These are phyloP conservation scores for Allomyces javanicus DNA, from an alignment of 192 early-diverging fungal genomes.

Conservation along the genomic window DNA sequence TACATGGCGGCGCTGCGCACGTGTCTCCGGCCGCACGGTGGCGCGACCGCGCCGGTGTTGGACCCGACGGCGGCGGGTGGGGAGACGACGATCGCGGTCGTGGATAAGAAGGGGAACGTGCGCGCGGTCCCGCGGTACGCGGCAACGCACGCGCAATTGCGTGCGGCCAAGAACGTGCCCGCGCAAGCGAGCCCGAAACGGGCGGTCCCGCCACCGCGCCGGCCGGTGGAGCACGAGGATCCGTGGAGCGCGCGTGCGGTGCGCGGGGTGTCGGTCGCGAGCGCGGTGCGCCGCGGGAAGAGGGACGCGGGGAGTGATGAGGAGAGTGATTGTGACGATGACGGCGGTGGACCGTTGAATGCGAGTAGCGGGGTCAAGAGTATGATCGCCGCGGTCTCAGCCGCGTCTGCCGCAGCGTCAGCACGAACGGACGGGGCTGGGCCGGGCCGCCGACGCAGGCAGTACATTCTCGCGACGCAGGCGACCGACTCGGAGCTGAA, in stretches of 20 bases:
- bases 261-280: too few species aligned
- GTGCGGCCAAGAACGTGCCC: not conserved
- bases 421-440: too few species aligned
- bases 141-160: not conserved
- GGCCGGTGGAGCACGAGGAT: not conserved
- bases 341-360: too few species aligned
- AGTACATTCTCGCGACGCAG: too few species aligned
- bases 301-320: not conserved
- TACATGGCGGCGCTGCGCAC: too few species aligned
- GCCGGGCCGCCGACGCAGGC: too few species aligned
- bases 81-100: not conserved
- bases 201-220: not conserved
- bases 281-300: not conserved
- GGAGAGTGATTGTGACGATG: not conserved
- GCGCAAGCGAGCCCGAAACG: not conserved
- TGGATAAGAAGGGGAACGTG: not conserved
- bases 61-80: too few species aligned
- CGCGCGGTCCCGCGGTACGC: not conserved
- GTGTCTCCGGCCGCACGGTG: too few species aligned
- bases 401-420: too few species aligned
- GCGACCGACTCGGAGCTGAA: not conserved
- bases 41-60: too few species aligned
- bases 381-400: too few species aligned
- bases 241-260: not conserved
- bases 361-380: too few species aligned